These are phyloP conservation scores for Tubosaeta sp. DNA, from an alignment of 768 basidiomycete genomes.

Conservation along the genomic window DNA sequence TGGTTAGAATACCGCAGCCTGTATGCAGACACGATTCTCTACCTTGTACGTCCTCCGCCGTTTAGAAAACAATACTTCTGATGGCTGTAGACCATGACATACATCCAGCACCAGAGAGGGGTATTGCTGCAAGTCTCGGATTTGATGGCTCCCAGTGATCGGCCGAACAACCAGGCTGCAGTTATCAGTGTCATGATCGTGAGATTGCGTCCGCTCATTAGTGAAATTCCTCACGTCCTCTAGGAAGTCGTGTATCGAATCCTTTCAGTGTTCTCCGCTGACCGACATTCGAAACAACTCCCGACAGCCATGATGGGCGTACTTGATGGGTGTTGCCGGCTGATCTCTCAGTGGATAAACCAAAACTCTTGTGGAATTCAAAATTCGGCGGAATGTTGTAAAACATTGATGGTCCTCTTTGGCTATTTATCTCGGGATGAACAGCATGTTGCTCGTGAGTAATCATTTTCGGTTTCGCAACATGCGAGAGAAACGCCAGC, in stretches of 20 bases:
- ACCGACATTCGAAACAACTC: slow-evolving; percentile 9
- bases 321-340: slow-evolving; percentile 17
- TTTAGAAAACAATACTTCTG: neutral
- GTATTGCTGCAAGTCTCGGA: neutral
- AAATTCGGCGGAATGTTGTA: slow-evolving; percentile 28
- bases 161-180: slow-evolving; percentile 2
- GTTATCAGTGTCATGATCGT: slow-evolving; percentile 27
- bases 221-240: slow-evolving; percentile 4
- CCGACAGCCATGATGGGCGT: slow-evolving; percentile 15
- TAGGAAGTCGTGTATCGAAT: slow-evolving; percentile 23
- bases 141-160: neutral
- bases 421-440: slow-evolving; percentile 19
- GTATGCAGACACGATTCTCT: slow-evolving; percentile 45
- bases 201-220: slow-evolving; percentile 4
- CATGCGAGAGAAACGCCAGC: neutral
- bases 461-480: neutral
- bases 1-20: slow-evolving; percentile 55
- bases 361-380: slow-evolving; percentile 22
- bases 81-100: slow-evolving; percentile 44
- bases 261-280: slow-evolving; percentile 14
- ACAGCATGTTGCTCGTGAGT: slow-evolving; percentile 17
- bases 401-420: slow-evolving; percentile 25
- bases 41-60: slow-evolving; percentile 38
- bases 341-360: slow-evolving; percentile 23
- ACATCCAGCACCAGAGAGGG: slow-evolving; percentile 41